Conservation (phyloP, 139 green algal genomes). For the Coccomyxa sp. region DNA sequence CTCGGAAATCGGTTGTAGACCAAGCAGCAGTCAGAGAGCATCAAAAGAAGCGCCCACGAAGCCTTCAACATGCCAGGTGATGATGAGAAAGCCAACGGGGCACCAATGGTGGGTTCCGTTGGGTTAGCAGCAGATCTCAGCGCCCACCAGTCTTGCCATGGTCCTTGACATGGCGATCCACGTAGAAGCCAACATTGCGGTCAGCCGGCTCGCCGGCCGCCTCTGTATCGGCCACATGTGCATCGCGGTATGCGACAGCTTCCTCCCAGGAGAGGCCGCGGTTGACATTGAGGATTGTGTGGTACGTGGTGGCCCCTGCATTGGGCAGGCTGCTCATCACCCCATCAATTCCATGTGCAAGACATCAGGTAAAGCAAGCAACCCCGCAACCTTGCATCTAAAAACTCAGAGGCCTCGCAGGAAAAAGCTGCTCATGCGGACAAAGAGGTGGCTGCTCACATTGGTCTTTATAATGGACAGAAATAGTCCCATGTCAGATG, state of each 20-base stretch:
- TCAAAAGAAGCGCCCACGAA: neutral
- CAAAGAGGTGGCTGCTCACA: neutral
- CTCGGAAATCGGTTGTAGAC: neutral
- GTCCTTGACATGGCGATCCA: constrained; percentile 1
- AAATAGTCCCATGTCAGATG: no score
- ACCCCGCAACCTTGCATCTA: neutral
- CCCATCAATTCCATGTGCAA: neutral
- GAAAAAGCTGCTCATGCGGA: no score
- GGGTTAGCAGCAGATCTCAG: neutral
- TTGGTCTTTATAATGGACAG: neutral
- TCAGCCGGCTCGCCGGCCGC: neutral
- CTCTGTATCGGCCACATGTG: constrained; percentile 2
- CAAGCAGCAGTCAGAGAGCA: neutral
- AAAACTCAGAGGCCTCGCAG: no score
- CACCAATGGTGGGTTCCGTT: neutral
- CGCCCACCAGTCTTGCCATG: constrained; percentile 15
- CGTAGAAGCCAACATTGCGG: constrained; percentile 25
- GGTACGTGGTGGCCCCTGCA: constrained; percentile 39
- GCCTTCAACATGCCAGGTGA: neutral
- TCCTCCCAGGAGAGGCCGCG: constrained; percentile 40
- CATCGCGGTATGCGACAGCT: constrained; percentile 23
- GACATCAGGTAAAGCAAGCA: neutral
- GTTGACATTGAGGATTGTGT: constrained; percentile 37
- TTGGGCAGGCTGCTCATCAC: neutral
- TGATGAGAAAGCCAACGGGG: no score